Conservation (phyloP, 2,329 filamentous ascomycete species). For the Ambrosiella beaveri region DNA sequence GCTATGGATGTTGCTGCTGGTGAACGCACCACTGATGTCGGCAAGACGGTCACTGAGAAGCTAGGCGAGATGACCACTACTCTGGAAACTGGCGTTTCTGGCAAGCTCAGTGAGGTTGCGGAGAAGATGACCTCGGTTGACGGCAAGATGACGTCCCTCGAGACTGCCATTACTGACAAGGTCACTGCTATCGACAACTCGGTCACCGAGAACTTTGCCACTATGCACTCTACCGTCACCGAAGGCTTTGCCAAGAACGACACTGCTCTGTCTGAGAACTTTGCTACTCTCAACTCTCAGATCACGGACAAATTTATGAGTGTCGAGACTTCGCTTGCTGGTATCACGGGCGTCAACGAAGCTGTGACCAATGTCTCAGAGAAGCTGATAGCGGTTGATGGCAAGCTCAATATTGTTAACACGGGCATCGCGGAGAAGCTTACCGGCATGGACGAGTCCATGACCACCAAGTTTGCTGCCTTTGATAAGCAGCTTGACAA, state of each 20-base stretch:
- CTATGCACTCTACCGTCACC: conserved; percentile 11
- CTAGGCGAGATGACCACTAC: conserved; percentile 6
- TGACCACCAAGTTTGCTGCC: conserved; percentile 9
- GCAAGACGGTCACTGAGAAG: conserved; percentile 8
- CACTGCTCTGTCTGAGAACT: conserved; percentile 11
- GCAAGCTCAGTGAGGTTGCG: conserved; percentile 2
- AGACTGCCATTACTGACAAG: conserved; percentile 9
- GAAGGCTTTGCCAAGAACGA: conserved; percentile 10
- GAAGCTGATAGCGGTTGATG: conserved; percentile 2
- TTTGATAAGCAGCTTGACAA: conserved; percentile 8
- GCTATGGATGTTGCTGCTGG: conserved; percentile 2
- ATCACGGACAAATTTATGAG: conserved; percentile 5
- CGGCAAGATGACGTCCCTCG: conserved; percentile 9
- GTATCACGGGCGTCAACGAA: neutral
- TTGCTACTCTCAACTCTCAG: conserved; percentile 12
- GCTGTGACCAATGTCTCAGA: conserved; percentile 1
- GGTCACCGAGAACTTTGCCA: conserved; percentile 11
- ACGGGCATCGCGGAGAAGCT: conserved; percentile 5
- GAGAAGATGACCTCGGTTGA: conserved; percentile 8
- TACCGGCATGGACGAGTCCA: conserved; percentile 1
- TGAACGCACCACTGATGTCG: conserved; percentile 1
- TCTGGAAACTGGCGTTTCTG: conserved; percentile 2
- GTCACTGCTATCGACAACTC: conserved; percentile 7
- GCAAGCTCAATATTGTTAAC: conserved; percentile 5
- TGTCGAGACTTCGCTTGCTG: conserved; percentile 7